A percentile compares a stretch with the other conserved stretches of the same genome.
These are phyloP conservation scores for Pseudomonodictys pantanalensis DNA, from an alignment of 495 filamentous ascomycete genomes.

Conservation along the genomic window DNA sequence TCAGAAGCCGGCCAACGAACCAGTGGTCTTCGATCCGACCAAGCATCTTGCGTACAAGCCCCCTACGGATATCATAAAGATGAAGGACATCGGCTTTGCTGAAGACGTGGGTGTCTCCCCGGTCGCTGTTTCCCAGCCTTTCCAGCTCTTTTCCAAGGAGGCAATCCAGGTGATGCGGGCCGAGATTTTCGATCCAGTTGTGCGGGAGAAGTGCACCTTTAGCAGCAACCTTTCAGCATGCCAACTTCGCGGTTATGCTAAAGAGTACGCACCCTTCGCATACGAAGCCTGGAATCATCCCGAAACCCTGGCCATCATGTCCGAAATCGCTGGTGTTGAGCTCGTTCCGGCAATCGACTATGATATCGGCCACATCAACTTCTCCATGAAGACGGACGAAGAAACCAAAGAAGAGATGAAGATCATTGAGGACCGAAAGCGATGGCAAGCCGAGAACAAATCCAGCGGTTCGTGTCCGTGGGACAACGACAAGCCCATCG, in stretches of 20 bases:
- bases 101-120: constrained; percentile 60
- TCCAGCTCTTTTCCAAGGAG: constrained; percentile 66
- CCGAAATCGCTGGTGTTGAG: constrained; percentile 71
- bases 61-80: constrained; percentile 53
- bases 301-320: constrained; percentile 61
- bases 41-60: constrained; percentile 56
- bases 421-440: constrained; percentile 40
- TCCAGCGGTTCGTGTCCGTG: constrained; percentile 52
- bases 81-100: constrained; percentile 58
- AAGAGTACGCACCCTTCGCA: constrained; percentile 66
- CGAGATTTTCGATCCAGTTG: constrained; percentile 62
- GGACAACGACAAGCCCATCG: constrained; percentile 64
- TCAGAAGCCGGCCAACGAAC: constrained; percentile 13
- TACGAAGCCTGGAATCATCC: constrained; percentile 70
- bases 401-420: constrained; percentile 51
- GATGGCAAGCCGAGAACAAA: constrained; percentile 46
- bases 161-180: constrained; percentile 63
- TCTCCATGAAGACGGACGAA: constrained; percentile 58
- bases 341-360: constrained; percentile 67
- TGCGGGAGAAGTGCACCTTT: constrained; percentile 63
- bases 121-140: constrained; percentile 69
- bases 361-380: constrained; percentile 72
- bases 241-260: constrained; percentile 65
- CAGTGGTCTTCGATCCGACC: constrained; percentile 47
- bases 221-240: constrained; percentile 63